These are phyloP conservation scores for Alternaria triticimaculans DNA, from an alignment of 2,329 filamentous ascomycete species.

Conservation along the genomic window DNA sequence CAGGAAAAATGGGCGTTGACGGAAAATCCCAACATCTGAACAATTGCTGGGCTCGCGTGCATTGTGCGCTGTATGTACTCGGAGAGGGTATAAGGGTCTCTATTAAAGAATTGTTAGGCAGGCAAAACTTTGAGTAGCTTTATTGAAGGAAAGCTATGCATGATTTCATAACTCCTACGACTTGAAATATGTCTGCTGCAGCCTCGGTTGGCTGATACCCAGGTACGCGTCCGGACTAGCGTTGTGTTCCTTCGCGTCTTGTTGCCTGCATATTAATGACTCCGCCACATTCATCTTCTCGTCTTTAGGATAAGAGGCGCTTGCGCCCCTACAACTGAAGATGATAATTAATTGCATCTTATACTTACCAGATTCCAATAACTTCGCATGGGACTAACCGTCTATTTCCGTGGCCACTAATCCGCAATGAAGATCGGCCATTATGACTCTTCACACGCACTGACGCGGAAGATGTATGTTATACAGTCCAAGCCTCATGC, in stretches of 20 bases:
- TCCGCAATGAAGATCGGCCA: not conserved
- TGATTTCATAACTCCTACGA: not conserved
- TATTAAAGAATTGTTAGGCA: not conserved
- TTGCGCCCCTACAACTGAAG: not conserved
- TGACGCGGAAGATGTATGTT: not conserved
- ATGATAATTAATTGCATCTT: not conserved
- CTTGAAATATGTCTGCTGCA: not conserved
- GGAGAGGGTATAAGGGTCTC: not conserved
- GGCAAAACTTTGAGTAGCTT: not conserved
- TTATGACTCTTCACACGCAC: not conserved
- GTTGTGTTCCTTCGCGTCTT: not conserved
- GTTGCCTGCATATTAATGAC: not conserved
- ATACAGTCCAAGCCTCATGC: not conserved
- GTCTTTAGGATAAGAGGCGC: not conserved
- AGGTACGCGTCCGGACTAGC: not conserved
- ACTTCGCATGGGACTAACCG: not conserved
- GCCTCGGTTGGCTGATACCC: not conserved
- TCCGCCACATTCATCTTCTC: not conserved
- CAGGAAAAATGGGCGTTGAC: not conserved
- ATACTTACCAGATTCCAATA: not conserved
- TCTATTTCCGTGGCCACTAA: not conserved
- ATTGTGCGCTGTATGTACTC: not conserved
- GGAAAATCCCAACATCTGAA: not conserved
- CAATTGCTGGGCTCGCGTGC: not conserved
- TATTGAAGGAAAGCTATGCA: not conserved